Evolutionary conservation across 1,139 yeast species (phyloP).

Genomic region (Kodamaea plutei): DNA sequence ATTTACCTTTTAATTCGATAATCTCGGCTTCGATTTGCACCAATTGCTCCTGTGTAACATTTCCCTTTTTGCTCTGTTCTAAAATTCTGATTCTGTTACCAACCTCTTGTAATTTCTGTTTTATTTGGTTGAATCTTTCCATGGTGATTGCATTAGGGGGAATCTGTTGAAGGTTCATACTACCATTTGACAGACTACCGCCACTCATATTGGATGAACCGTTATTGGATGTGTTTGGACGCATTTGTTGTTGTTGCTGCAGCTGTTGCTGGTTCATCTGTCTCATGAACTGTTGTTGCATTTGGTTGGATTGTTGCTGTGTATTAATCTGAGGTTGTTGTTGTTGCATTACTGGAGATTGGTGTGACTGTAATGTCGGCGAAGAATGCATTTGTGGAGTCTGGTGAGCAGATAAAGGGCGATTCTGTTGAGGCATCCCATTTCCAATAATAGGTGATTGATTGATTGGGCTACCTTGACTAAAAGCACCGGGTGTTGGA

Average conservation of each 20-base stretch:
- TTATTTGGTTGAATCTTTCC: constrained; percentile 41
- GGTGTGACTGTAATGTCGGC: constrained; percentile 10
- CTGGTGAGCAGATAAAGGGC: constrained; percentile 11
- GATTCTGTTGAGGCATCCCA: constrained; percentile 7
- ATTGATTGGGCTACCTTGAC: constrained; percentile 6
- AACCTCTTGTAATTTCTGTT: constrained; percentile 36
- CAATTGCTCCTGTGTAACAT: constrained; percentile 28
- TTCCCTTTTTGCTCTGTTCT: constrained; percentile 30
- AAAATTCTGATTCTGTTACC: constrained; percentile 36
- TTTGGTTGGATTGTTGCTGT: constrained; percentile 10
- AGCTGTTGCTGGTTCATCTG: constrained; percentile 9
- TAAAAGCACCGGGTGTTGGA: constrained; percentile 5
- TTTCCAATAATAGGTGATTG: constrained; percentile 8
- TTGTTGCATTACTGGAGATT: constrained; percentile 13
- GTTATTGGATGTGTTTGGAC: constrained; percentile 1
- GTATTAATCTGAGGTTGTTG: constrained; percentile 10
- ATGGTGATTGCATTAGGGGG: constrained; percentile 34
- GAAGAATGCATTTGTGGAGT: constrained; percentile 13
- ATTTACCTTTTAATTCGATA: constrained; percentile 31
- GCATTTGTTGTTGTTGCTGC: constrained; percentile 8
- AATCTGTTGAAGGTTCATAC: constrained; percentile 6
- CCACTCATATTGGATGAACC: not conserved
- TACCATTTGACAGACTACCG: constrained; percentile 3
- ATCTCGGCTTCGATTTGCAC: constrained; percentile 34
- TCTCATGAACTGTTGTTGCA: constrained; percentile 6